Conservation (phyloP, 331 rosid species). For the Malus hybrid region DNA sequence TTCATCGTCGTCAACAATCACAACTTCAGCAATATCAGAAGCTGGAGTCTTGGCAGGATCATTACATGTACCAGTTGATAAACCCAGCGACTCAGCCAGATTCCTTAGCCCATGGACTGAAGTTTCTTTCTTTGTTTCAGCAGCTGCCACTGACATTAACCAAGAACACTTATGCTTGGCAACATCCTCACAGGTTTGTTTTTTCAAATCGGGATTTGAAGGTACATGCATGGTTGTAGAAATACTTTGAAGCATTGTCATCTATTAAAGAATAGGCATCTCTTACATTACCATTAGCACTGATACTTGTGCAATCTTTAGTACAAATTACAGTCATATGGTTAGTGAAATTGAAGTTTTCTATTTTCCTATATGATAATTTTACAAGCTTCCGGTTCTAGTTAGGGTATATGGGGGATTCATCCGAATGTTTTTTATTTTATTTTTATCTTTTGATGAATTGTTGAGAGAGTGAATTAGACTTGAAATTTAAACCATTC, state of each 20-base stretch:
- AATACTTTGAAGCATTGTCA: constrained; percentile 27
- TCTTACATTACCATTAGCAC: constrained; percentile 14
- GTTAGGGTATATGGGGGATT: constrained; percentile 19
- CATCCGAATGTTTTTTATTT: constrained; percentile 14
- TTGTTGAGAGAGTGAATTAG: constrained; percentile 23
- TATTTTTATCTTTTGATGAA: constrained; percentile 27
- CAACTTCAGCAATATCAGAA: constrained; percentile 39
- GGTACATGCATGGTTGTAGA: constrained; percentile 1
- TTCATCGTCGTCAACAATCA: constrained; percentile 27
- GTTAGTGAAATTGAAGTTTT: constrained; percentile 10
- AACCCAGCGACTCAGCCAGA: constrained; percentile 16
- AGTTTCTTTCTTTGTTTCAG: constrained; percentile 21
- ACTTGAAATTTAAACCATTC: constrained; percentile 17
- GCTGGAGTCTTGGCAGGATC: constrained; percentile 24
- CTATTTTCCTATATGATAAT: constrained; percentile 22
- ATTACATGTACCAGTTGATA: constrained; percentile 21
- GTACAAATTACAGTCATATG: constrained; percentile 15
- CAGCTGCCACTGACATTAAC: constrained; percentile 20
- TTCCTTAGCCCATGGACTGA: constrained; percentile 17
- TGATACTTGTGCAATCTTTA: constrained; percentile 18
- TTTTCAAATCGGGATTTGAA: constrained; percentile 14
- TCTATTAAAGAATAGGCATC: constrained; percentile 23
- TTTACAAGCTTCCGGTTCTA: constrained; percentile 15
- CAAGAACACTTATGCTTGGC: constrained; percentile 18
- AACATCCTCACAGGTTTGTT: constrained; percentile 9